These are phyloP conservation scores for Erythrophleum fordii DNA, from an alignment of 306 rosid genomes.

Conservation along the genomic window DNA sequence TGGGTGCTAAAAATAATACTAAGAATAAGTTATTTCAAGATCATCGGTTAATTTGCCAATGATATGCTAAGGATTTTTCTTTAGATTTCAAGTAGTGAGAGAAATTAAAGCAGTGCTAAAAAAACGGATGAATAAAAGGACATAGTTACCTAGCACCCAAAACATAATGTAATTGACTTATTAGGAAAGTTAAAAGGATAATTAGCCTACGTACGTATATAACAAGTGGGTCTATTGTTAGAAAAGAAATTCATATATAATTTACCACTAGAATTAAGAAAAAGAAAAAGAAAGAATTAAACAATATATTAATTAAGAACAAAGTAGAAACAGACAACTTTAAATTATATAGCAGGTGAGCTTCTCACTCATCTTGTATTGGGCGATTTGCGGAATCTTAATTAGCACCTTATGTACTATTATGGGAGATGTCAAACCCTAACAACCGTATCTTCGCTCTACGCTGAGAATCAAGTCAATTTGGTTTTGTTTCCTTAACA, in stretches of 20 bases:
- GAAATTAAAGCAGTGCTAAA: too few relatives aligned
- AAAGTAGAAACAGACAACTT: not conserved
- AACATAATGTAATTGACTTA: too few relatives aligned
- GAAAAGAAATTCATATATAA: not conserved
- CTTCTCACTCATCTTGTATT: not conserved
- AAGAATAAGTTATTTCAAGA: not conserved
- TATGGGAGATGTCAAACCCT: conserved; percentile 33
- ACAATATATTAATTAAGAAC: not conserved
- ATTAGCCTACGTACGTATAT: not conserved
- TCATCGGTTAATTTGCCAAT: too few relatives aligned
- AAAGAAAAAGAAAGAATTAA: not conserved
- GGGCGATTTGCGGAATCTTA: not conserved
- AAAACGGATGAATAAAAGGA: too few relatives aligned
- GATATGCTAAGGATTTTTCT: too few relatives aligned
- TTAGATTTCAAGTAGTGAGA: too few relatives aligned
- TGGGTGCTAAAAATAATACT: not conserved
- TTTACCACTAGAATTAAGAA: not conserved
- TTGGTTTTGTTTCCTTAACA: conserved; percentile 45
- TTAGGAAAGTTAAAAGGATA: not conserved
- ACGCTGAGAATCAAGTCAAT: not conserved
- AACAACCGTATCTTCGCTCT: conserved; percentile 7
- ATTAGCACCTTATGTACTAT: not conserved
- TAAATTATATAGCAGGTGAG: not conserved
- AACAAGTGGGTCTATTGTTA: not conserved
- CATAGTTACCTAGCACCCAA: too few relatives aligned